These are phyloP conservation scores for Leccinum pellstonianum DNA, from an alignment of 768 basidiomycete genomes.

Conservation along the genomic window DNA sequence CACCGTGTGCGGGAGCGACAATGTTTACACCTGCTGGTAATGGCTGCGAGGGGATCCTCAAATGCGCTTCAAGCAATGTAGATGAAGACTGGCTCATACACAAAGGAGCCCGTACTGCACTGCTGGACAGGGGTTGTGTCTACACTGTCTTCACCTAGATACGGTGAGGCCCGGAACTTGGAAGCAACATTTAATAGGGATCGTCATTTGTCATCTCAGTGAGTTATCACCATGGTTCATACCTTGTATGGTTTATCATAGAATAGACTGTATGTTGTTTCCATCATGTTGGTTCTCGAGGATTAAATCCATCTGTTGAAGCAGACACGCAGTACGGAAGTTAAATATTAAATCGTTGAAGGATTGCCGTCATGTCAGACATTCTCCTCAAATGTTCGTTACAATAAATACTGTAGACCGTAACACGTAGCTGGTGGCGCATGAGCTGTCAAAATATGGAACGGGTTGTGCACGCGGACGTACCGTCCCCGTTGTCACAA, in stretches of 20 bases:
- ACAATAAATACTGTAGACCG: neutral
- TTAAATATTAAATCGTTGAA: neutral
- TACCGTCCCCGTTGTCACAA: slow-evolving; percentile 3
- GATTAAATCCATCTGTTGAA: neutral
- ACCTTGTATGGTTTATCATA: no score
- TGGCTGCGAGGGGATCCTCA: neutral
- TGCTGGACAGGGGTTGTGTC: no score
- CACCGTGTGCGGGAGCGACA: neutral
- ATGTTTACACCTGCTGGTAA: neutral
- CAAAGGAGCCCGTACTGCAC: no score
- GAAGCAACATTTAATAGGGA: no score
- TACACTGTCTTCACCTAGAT: no score
- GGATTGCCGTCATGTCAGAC: neutral
- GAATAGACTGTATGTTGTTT: no score
- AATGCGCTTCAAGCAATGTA: no score
- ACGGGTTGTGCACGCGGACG: neutral
- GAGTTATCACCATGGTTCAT: no score
- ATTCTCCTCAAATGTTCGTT: neutral
- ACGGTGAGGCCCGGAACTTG: no score
- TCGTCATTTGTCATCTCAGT: no score
- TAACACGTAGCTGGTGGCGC: neutral
- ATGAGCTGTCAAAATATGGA: neutral
- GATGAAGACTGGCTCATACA: no score
- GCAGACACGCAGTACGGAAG: neutral
- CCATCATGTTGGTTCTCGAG: neutral